Evolutionary conservation across 2,329 filamentous ascomycete species (phyloP).

Genomic region (Chaetomiaceae sp.): DNA sequence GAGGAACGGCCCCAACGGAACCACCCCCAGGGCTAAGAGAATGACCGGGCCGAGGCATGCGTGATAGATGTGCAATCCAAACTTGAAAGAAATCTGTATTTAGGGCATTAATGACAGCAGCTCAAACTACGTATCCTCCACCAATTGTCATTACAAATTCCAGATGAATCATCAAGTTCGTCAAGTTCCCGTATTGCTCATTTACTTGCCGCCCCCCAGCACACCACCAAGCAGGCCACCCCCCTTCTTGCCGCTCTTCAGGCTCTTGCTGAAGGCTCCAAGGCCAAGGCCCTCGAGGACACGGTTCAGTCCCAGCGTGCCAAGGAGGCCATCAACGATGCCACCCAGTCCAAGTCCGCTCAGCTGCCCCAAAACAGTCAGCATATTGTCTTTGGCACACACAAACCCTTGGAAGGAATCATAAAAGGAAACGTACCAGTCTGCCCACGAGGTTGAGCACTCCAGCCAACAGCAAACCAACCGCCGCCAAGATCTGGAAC

Average conservation of each 20-base stretch:
- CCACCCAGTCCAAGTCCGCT: constrained; percentile 79
- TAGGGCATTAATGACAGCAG: too few species aligned
- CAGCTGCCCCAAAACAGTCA: constrained; percentile 40
- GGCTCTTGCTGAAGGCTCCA: constrained; percentile 39
- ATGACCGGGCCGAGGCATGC: too few species aligned
- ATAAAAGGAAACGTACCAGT: constrained; percentile 42
- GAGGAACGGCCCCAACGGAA: too few species aligned
- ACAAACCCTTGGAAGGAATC: neutral
- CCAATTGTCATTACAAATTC: too few species aligned
- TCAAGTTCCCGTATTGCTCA: too few species aligned
- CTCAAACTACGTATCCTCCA: too few species aligned
- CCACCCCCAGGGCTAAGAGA: too few species aligned
- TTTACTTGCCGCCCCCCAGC: too few species aligned
- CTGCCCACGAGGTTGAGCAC: constrained; percentile 81
- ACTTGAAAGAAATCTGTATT: too few species aligned
- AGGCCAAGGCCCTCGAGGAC: constrained; percentile 71
- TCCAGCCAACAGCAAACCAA: constrained; percentile 75
- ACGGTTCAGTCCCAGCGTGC: constrained; percentile 71
- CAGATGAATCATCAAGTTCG: too few species aligned
- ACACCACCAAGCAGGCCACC: constrained; percentile 28
- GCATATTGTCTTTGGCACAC: neutral
- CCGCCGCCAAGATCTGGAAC: constrained; percentile 87
- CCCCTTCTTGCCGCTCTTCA: constrained; percentile 37
- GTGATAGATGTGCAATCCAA: too few species aligned
- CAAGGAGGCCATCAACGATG: constrained; percentile 72